phyloP scores from a whole-genome alignment of 108 stramenopile genomes.

The Pinguiococcus pyrenoidosus region DNA sequence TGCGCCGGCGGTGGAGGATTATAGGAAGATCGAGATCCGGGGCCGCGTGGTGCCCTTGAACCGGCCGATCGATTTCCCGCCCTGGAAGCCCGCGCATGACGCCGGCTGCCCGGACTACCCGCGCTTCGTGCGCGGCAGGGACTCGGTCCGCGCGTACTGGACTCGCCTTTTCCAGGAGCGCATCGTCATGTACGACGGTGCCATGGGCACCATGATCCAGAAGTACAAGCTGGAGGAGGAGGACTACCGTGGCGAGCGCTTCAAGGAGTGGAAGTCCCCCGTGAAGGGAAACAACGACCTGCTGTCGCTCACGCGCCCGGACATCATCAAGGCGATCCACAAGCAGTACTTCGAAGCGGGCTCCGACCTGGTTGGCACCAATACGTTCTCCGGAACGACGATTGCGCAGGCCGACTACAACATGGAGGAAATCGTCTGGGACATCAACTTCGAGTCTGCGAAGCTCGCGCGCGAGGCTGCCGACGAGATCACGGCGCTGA shows the following conservation, averaged over 20 bases:
- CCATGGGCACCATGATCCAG: slow-evolving; percentile 99
- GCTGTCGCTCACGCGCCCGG: slow-evolving; percentile 84
- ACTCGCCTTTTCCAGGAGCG: slow-evolving; percentile 31
- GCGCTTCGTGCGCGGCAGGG: slow-evolving; percentile 1
- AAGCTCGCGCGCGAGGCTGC: slow-evolving; percentile 85
- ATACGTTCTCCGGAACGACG: slow-evolving; percentile 86
- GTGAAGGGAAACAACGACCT: slow-evolving; percentile 98
- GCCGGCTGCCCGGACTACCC: slow-evolving; percentile 4
- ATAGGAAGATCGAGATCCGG: too few species aligned
- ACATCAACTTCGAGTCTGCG: slow-evolving; percentile 81
- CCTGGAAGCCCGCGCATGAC: too few species aligned
- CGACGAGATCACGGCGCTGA: slow-evolving; percentile 80
- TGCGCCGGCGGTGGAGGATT: too few species aligned
- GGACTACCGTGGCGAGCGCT: slow-evolving; percentile 84
- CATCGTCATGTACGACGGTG: slow-evolving; percentile 88
- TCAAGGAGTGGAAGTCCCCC: slow-evolving; percentile 72
- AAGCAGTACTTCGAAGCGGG: slow-evolving; percentile 76
- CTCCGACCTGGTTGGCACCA: slow-evolving; percentile 88
- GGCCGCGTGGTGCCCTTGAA: too few species aligned
- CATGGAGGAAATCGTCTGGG: slow-evolving; percentile 85
- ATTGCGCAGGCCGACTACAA: slow-evolving; percentile 97
- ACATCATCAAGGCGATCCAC: slow-evolving; percentile 88
- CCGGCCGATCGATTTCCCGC: too few species aligned
- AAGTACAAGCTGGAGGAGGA: slow-evolving; percentile 88
- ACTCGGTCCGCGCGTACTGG: slow-evolving; percentile 20